Evolutionary conservation across 768 basidiomycete genomes (phyloP).

Genomic region (Panellus pusillus): DNA sequence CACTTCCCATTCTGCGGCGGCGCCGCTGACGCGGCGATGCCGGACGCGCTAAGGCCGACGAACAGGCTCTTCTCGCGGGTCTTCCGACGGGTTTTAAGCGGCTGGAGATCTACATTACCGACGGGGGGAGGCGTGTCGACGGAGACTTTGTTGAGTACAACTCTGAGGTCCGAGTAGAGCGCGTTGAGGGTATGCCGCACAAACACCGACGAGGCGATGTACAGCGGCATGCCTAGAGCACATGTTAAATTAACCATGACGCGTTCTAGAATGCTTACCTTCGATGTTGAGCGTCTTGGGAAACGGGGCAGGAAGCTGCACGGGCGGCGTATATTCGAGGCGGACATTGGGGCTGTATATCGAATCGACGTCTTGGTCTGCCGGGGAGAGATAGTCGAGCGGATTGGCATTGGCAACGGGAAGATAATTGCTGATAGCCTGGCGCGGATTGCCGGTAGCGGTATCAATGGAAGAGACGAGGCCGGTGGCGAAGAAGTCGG

Average conservation of each 20-base stretch:
- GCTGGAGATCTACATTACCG: background rate
- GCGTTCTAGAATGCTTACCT: constrained; percentile 42
- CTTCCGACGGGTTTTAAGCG: constrained; percentile 25
- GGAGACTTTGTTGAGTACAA: constrained; percentile 53
- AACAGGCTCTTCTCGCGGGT: constrained; percentile 59
- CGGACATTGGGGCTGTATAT: constrained; percentile 67
- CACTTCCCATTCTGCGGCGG: constrained; percentile 71
- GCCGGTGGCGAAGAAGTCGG: constrained; percentile 68
- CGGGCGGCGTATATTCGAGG: constrained; percentile 69
- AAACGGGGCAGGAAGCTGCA: constrained; percentile 64
- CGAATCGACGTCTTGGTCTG: constrained; percentile 40
- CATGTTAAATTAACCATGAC: background rate
- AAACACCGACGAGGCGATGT: constrained; percentile 68
- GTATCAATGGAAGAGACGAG: constrained; percentile 59
- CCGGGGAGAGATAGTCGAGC: constrained; percentile 24
- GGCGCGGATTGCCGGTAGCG: constrained; percentile 39
- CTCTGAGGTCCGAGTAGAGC: constrained; percentile 63
- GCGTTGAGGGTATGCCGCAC: constrained; percentile 75
- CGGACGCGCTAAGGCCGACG: constrained; percentile 55
- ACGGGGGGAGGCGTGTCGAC: constrained; percentile 30
- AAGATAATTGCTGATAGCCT: constrained; percentile 21
- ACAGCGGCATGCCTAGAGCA: constrained; percentile 62
- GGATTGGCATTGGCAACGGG: constrained; percentile 32
- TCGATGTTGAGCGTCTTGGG: constrained; percentile 69
- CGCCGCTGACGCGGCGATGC: constrained; percentile 65